Evolutionary conservation across 306 rosid genomes (phyloP).

Genomic region (Trifolium dubium): DNA sequence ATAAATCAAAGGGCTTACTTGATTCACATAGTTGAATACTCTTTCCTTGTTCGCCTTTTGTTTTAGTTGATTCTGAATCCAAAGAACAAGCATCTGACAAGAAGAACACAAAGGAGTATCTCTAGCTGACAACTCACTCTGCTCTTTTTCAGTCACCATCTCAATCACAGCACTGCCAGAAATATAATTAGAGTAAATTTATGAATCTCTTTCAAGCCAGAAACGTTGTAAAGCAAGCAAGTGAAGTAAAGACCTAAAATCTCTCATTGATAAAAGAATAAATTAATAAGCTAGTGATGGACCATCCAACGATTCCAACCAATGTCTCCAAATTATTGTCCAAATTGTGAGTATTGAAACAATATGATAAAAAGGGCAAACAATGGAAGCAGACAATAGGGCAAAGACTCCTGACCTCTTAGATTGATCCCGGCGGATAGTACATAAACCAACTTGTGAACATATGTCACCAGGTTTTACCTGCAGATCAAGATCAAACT

Average conservation of each 20-base stretch:
- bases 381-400: slow-evolving; percentile 9
- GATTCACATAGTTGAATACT: slow-evolving; percentile 65
- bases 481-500: slow-evolving; percentile 54
- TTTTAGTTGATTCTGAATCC: slow-evolving; percentile 78
- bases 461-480: slow-evolving; percentile 63
- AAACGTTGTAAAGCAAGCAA: neutral
- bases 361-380: neutral
- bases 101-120: slow-evolving; percentile 63
- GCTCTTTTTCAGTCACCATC: slow-evolving; percentile 63
- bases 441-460: slow-evolving; percentile 64
- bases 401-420: slow-evolving; percentile 48
- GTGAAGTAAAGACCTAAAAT: slow-evolving; percentile 25
- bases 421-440: slow-evolving; percentile 43
- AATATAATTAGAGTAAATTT: slow-evolving; percentile 29
- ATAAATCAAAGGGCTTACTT: slow-evolving; percentile 51
- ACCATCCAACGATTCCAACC: neutral
- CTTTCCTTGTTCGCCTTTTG: slow-evolving; percentile 67
- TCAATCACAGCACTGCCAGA: slow-evolving; percentile 60
- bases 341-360: slow-evolving; percentile 7
- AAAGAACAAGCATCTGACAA: slow-evolving; percentile 78
- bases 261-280: slow-evolving; percentile 6
- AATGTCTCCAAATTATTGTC: slow-evolving; percentile 22
- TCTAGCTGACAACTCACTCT: slow-evolving; percentile 42
- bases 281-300: slow-evolving; percentile 11
- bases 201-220: slow-evolving; percentile 7